These are phyloP conservation scores for Lasiodiplodia hormozganensis DNA, from an alignment of 2,329 filamentous ascomycete species.

Conservation along the genomic window DNA sequence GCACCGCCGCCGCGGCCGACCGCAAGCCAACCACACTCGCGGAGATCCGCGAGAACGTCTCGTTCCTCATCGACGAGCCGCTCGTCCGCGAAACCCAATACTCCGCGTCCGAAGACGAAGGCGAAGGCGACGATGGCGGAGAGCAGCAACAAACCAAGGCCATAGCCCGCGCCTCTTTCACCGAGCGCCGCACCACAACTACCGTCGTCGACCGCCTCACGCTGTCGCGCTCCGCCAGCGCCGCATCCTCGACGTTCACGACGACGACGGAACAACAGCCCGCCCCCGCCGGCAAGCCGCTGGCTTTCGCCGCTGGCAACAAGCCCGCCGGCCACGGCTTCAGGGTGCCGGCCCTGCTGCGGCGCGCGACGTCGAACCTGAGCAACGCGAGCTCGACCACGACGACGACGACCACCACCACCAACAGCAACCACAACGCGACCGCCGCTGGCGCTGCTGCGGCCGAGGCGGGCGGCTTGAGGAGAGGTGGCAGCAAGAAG, in stretches of 20 bases:
- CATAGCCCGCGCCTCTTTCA: constrained; percentile 42
- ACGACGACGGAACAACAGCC: background rate
- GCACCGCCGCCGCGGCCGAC: constrained; percentile 58
- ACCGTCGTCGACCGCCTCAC: constrained; percentile 76
- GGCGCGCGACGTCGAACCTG: constrained; percentile 70
- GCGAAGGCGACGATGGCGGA: constrained; percentile 53
- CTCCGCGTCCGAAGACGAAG: constrained; percentile 52
- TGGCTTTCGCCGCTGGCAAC: constrained; percentile 63
- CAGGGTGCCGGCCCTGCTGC: constrained; percentile 73
- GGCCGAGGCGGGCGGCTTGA: constrained; percentile 43
- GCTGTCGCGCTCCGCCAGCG: constrained; percentile 62
- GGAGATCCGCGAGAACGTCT: constrained; percentile 84
- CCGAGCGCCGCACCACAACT: constrained; percentile 44
- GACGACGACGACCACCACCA: constrained; percentile 34
- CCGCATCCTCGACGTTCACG: constrained; percentile 25
- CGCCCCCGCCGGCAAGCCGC: constrained; percentile 41
- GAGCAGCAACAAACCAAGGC: constrained; percentile 47
- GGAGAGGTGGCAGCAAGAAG: constrained; percentile 62
- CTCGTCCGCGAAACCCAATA: constrained; percentile 62
- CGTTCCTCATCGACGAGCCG: constrained; percentile 77
- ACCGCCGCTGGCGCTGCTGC: constrained; percentile 41
- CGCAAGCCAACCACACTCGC: constrained; percentile 75
- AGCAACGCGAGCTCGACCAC: constrained; percentile 34
- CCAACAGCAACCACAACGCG: constrained; percentile 29
- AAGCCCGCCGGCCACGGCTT: constrained; percentile 57